Evolutionary conservation across 78 protist genomes (phyloP), one percentile per base, ranked within the genome.

Genomic region (Blattamonas nauphoetae): DNA sequence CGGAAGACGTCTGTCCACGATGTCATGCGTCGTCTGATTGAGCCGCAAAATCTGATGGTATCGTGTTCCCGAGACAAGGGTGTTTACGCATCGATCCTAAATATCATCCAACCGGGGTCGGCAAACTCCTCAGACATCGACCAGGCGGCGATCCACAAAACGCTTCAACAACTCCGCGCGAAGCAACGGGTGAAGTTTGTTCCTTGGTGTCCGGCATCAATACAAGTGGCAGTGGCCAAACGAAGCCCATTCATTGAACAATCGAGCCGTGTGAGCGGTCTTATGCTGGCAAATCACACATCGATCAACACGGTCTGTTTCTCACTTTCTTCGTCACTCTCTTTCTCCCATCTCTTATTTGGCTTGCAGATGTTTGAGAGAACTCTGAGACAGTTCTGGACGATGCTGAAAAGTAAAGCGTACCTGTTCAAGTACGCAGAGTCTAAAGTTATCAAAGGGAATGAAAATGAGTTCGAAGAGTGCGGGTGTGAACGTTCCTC

Each of bases 271-370:
- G 99, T 98, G n/a, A 85, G 90, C n/a, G 99, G 99, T 1, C 90
- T 97, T 64, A 95, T 98, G 98, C 84, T 98, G 55, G 99, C 99
- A 38, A 98, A 98, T 89, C 99, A 98, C 91, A 98, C 99, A 1
- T 87, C 92, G 87, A 93, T 97, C 38, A 42, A 71, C 45, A 91
- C 91, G 44, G 91, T 91, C 4, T 2, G 83, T 79, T 21, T n/a
- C n/a, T n/a, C n/a, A n/a, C n/a, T n/a, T n/a, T n/a, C n/a, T n/a
- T n/a, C n/a, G n/a, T n/a, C n/a, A n/a, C n/a, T n/a, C n/a, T n/a
- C n/a, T n/a, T n/a, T n/a, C n/a, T n/a, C n/a, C n/a, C n/a, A n/a
- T n/a, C n/a, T n/a, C n/a, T n/a, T n/a, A n/a, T n/a, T n/a, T n/a
- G n/a, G n/a, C n/a, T n/a, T n/a, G n/a, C n/a, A n/a, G n/a, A n/a